Base-by-base conservation (phyloP, 768 basidiomycete species). In the Collybia mongolica region DNA sequence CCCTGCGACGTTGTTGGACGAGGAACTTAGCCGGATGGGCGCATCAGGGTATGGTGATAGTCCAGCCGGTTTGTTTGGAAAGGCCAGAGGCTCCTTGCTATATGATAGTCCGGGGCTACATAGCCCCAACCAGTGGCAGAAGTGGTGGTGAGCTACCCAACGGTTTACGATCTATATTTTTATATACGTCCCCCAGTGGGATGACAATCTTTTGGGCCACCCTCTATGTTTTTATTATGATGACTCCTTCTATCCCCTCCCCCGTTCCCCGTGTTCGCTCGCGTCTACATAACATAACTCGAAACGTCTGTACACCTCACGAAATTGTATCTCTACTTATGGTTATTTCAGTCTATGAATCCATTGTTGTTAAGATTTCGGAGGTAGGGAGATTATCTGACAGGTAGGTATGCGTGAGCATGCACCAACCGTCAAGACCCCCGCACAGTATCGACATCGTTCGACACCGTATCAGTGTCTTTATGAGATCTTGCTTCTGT, bases 51-150 rank as follows among this genome's bases (percentile, higher is more conserved):
- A 47, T 38, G 76, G 75, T 18, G 83, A 84, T 29, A 89, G 86
- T 58, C 88, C 88, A 0, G 74, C 68, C 0, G 86, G 88, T 1
- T 59, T 89, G 44, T 91, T 81, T 63, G 89, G 83, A 37, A 76
- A 77, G 55, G 75, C 73, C 15, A 72, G 72, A 23, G 75, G 76
- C 29, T 65, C 70, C 1, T 59, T 86, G 54, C 60, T 90, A 57
- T 91, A 89, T 56, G 84, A 88, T 54, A 90, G 88, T 62, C 89
- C 89, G n/a, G 83, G 79, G 42, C 53, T 75, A 40, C 68, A 65
- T 41, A 84, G 82, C 57, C 83, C 84, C 1, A 76, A 75, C 17
- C 76, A 76, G 58, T 76, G 76, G 62, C 67, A 72, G 15, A 66
- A 72, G 48, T 81, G 77, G 79, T 81, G 72, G 71, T 82, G 60